Evolutionary conservation across 176 grass and related monocot species (phyloP).

Genomic region (Oropetium thomaeum): DNA sequence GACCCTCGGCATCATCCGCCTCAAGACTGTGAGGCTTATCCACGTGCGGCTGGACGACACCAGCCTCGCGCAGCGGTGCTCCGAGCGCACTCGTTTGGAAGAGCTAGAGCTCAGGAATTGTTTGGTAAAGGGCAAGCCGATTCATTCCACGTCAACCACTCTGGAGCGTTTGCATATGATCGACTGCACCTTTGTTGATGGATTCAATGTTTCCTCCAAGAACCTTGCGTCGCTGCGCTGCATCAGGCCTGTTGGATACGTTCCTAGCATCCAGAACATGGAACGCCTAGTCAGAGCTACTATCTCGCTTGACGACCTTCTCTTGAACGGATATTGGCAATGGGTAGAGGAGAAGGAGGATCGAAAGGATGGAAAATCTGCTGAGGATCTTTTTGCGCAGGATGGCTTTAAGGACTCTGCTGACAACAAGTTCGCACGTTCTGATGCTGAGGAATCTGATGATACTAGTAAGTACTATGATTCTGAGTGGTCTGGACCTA

Average conservation of each 20-base stretch:
- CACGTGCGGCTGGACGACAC: neutral
- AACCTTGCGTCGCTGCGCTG: conserved; percentile 25
- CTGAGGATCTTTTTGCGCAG: neutral
- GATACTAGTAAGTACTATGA: neutral
- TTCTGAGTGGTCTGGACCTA: neutral
- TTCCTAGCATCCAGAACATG: conserved; percentile 12
- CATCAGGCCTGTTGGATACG: conserved; percentile 15
- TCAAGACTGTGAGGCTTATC: conserved; percentile 23
- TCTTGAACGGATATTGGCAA: neutral
- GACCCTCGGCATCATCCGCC: no score
- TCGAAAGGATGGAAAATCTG: neutral
- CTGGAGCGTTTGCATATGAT: conserved; percentile 18
- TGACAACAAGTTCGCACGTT: neutral
- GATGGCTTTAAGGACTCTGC: neutral
- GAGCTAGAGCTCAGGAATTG: conserved; percentile 24
- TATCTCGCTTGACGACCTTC: conserved; percentile 26
- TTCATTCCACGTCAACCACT: neutral
- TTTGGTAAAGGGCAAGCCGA: neutral
- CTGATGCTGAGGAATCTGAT: neutral
- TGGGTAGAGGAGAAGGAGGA: neutral
- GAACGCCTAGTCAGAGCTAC: neutral
- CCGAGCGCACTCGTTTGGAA: conserved; percentile 15
- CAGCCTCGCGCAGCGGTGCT: conserved; percentile 2
- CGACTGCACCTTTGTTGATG: neutral
- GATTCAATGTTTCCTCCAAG: neutral